These are phyloP conservation scores for Stagonosporopsis vannaccii DNA, from an alignment of 2,329 filamentous ascomycete species.

Conservation along the genomic window DNA sequence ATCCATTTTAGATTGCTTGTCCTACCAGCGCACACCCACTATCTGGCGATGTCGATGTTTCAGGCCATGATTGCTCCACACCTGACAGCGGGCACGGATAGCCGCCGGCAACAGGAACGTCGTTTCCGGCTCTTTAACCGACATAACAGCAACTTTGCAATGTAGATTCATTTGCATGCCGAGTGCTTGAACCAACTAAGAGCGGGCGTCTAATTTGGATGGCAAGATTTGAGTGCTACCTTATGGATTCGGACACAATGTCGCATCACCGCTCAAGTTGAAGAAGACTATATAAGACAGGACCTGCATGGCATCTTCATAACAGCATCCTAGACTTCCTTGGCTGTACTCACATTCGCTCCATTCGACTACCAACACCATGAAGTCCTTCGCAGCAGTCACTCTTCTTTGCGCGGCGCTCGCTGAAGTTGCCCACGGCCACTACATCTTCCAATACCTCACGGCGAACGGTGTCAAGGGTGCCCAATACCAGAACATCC, in stretches of 20 bases:
- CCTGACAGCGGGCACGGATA: constrained; percentile 17
- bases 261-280: not conserved
- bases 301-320: constrained; percentile 5
- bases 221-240: constrained; percentile 24
- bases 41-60: constrained; percentile 31
- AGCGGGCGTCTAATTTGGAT: constrained; percentile 22
- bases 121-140: constrained; percentile 29
- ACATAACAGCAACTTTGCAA: constrained; percentile 25
- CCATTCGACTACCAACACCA: constrained; percentile 14
- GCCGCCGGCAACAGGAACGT: constrained; percentile 29
- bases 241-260: constrained; percentile 26
- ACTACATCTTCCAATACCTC: constrained; percentile 50
- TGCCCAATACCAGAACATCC: constrained; percentile 45
- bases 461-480: constrained; percentile 48
- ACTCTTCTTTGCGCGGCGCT: constrained; percentile 43
- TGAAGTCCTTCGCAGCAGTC: constrained; percentile 46
- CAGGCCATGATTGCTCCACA: constrained; percentile 23
- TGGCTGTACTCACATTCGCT: not conserved
- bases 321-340: constrained; percentile 12
- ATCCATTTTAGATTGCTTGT: constrained; percentile 34
- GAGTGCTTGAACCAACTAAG: constrained; percentile 35
- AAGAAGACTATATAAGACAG: constrained; percentile 31
- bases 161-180: constrained; percentile 37
- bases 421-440: constrained; percentile 46
- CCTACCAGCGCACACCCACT: constrained; percentile 21